Evolutionary conservation across 768 basidiomycete genomes (phyloP).

Genomic region (Wakefieldia striispora): DNA sequence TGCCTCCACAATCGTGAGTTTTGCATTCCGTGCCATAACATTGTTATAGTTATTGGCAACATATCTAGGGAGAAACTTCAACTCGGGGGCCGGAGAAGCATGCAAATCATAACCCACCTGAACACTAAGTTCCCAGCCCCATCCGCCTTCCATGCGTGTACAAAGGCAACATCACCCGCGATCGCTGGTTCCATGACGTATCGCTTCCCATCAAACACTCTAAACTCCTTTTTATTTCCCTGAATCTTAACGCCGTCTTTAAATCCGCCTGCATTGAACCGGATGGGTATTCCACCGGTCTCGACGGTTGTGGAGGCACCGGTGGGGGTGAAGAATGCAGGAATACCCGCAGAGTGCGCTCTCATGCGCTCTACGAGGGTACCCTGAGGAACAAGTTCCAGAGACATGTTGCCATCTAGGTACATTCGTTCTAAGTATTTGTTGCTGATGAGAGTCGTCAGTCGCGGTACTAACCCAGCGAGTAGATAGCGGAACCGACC

Average conservation of each 20-base stretch:
- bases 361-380: constrained; percentile 87
- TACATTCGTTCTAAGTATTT: constrained; percentile 81
- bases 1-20: constrained; percentile 85
- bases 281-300: constrained; percentile 69
- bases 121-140: constrained; percentile 87
- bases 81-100: background rate
- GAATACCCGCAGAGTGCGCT: constrained; percentile 82
- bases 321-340: constrained; percentile 86
- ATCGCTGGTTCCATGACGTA: constrained; percentile 80
- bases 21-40: constrained; percentile 84
- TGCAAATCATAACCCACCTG: constrained; percentile 45
- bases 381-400: constrained; percentile 89
- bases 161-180: constrained; percentile 75
- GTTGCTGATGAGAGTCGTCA: constrained; percentile 46
- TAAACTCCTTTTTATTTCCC: constrained; percentile 71
- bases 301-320: constrained; percentile 80
- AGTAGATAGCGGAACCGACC: constrained; percentile 39
- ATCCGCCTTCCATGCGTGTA: constrained; percentile 89
- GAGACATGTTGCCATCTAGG: constrained; percentile 72
- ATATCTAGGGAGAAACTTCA: constrained; percentile 47
- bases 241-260: constrained; percentile 61
- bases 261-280: constrained; percentile 73
- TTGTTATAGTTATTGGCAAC: constrained; percentile 81
- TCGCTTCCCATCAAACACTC: constrained; percentile 68
- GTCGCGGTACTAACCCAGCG: background rate